A percentile compares a stretch with the other conserved stretches of the same genome.
Evolutionary conservation across 441 rosid species (phyloP).

Genomic region (Gossypium schwendimanii): DNA sequence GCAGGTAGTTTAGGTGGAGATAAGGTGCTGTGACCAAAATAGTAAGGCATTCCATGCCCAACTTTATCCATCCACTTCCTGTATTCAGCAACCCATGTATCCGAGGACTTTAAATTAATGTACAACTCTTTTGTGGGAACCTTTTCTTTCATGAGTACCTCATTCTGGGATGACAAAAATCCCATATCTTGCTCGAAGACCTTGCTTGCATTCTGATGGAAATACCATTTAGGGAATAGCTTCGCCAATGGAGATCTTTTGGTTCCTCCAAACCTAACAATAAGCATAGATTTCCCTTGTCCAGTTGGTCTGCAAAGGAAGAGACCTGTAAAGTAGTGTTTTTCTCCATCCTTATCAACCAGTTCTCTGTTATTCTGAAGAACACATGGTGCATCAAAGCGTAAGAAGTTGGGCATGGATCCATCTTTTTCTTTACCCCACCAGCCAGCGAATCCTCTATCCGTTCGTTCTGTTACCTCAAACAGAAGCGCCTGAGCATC

Average conservation of each 20-base stretch:
- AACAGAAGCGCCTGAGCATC: conserved; percentile 73
- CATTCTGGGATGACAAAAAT: conserved; percentile 81
- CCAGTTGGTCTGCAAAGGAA: conserved; percentile 94
- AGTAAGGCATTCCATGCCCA: conserved; percentile 96
- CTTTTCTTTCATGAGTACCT: conserved; percentile 64
- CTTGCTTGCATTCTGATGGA: conserved; percentile 78
- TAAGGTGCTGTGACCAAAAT: conserved; percentile 79
- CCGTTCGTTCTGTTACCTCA: conserved; percentile 61
- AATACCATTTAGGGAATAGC: conserved; percentile 68
- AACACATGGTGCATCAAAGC: conserved; percentile 78
- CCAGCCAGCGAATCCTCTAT: conserved; percentile 80
- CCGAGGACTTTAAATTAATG: conserved; percentile 63
- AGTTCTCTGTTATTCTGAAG: conserved; percentile 64
- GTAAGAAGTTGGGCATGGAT: conserved; percentile 39
- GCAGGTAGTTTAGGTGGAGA: conserved; percentile 64
- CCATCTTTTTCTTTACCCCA: conserved; percentile 75
- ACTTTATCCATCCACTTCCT: conserved; percentile 96
- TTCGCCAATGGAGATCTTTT: conserved; percentile 42
- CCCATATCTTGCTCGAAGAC: conserved; percentile 97
- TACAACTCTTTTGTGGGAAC: conserved; percentile 77
- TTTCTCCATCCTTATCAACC: conserved; percentile 53
- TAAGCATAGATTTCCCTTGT: conserved; percentile 92
- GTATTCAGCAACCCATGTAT: conserved; percentile 87
- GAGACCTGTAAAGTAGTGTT: conserved; percentile 61
- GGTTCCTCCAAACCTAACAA: conserved; percentile 76